A percentile compares a stretch with the other conserved stretches of the same genome.
Conservation (phyloP, 495 filamentous ascomycete species). For the Aspergillus olivimuriae region DNA sequence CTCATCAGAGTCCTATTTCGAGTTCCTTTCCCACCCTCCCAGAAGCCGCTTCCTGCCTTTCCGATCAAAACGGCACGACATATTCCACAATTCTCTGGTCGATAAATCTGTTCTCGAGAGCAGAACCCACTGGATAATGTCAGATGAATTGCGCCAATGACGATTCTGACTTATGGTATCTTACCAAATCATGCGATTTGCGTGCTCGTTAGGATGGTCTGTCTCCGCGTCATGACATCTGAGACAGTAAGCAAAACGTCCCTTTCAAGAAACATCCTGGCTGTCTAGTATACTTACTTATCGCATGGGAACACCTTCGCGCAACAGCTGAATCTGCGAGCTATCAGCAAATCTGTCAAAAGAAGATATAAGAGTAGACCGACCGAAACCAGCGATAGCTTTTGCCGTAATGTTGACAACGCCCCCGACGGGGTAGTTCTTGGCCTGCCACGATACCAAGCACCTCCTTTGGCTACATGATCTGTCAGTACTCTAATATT, state of each 20-base stretch:
- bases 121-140: slow-evolving; percentile 53
- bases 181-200: slow-evolving; percentile 81
- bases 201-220: slow-evolving; percentile 76
- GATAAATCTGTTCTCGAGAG: slow-evolving; percentile 76
- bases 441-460: slow-evolving; percentile 75
- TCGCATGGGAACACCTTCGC: slow-evolving; percentile 73
- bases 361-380: slow-evolving; percentile 27
- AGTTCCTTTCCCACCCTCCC: slow-evolving; percentile 91
- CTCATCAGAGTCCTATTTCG: slow-evolving; percentile 64
- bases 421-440: slow-evolving; percentile 66
- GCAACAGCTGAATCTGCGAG: slow-evolving; percentile 53
- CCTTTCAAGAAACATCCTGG: no score
- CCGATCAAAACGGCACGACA: slow-evolving; percentile 72
- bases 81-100: slow-evolving; percentile 70
- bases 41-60: slow-evolving; percentile 67
- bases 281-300: slow-evolving; percentile 33
- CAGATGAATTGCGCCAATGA: slow-evolving; percentile 4
- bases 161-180: slow-evolving; percentile 3
- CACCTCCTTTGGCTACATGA: slow-evolving; percentile 58
- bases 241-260: no score
- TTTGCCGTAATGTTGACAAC: slow-evolving; percentile 74
- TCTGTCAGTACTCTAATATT: no score
- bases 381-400: slow-evolving; percentile 82
- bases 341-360: slow-evolving; percentile 3
- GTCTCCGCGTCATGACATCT: slow-evolving; percentile 71